phyloP scores from a whole-genome alignment of 192 early-diverging fungal genomes.

The Coemansia sp. region DNA sequence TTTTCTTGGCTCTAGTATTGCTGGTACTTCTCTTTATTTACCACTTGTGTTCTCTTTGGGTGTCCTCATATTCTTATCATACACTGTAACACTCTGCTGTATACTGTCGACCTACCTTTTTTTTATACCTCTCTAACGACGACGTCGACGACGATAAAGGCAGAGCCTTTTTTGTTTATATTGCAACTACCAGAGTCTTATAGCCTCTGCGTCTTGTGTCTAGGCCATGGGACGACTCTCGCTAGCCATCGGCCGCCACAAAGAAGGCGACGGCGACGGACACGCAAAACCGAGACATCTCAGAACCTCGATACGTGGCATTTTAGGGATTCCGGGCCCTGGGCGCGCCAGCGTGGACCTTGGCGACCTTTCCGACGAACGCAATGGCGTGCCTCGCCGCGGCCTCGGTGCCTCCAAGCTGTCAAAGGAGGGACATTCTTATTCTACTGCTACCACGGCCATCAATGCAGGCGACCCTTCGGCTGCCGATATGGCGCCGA shows the following conservation, averaged over 20 bases:
- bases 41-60: not conserved
- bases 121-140: not conserved
- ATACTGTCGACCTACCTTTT: not conserved
- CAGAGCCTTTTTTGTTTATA: constrained; percentile 5
- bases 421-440: not conserved
- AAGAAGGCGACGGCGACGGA: constrained; percentile 27
- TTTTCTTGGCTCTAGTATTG: not conserved
- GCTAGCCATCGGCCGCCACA: constrained; percentile 42
- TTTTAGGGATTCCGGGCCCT: constrained; percentile 35
- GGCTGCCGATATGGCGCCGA: not conserved
- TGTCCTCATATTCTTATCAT: not conserved
- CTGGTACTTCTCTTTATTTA: not conserved
- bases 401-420: constrained; percentile 5
- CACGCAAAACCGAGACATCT: constrained; percentile 36
- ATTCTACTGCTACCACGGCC: constrained; percentile 2
- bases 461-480: not conserved
- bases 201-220: not conserved
- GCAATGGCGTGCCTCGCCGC: constrained; percentile 1
- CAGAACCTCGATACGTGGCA: constrained; percentile 40
- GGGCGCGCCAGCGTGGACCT: constrained; percentile 47
- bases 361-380: constrained; percentile 27
- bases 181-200: not conserved
- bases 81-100: not conserved
- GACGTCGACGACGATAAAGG: not conserved
- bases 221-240: constrained; percentile 45